Evolutionary conservation across 1,284 basidiomycete species (phyloP), one percentile per base, ranked within the genome.

Genomic region (Microstroma glucosiphilum): DNA sequence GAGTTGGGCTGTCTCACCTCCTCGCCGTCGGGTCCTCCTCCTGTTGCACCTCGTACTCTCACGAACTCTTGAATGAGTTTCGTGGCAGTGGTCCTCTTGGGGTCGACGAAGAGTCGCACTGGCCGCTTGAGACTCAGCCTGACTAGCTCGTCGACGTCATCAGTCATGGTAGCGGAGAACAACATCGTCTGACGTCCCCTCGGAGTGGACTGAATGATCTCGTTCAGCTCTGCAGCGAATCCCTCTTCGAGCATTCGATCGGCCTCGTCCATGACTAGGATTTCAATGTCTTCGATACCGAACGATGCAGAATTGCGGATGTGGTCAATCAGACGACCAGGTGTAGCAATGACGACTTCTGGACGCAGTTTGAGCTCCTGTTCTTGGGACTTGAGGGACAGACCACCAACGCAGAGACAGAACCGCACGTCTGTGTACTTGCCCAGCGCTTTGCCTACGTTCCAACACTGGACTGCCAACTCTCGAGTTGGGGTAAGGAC

Each of bases 191-290:
- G 94, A 46, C 94, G 86, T 15, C 89, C 89, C 15, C 83, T 82
- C 1, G 94, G 93, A 76, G 92, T 94, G 43, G 89, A 85, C 69
- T 87, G 88, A 79, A 97, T 87, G 71, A 98, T 96, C 81, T 98
- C 94, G 42, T 87, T 84, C 40, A 98, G 83, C 79, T 97, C 94
- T 79, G 93, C 93, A n/a, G 88, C 86, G 81, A 97, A 98, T 41
- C 94, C 94, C 75, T 96, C 94, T 42, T 92, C 92, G 48, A 98
- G 86, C 90, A 98, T 97, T 61, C 94, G 86, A 80, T 98, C 94
- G 1, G 94, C 94, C 82, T 98, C 94, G 76, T 98, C 94, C 30
- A 98, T 87, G 40, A 98, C 89, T 42, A 97, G 83, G 60, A 97
- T 87, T 78, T 97, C 94, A 41, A 97, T 85, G 1, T 90, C 88